phyloP scores from a whole-genome alignment of 306 rosid species.

The Astragalus glycyphyllos region DNA sequence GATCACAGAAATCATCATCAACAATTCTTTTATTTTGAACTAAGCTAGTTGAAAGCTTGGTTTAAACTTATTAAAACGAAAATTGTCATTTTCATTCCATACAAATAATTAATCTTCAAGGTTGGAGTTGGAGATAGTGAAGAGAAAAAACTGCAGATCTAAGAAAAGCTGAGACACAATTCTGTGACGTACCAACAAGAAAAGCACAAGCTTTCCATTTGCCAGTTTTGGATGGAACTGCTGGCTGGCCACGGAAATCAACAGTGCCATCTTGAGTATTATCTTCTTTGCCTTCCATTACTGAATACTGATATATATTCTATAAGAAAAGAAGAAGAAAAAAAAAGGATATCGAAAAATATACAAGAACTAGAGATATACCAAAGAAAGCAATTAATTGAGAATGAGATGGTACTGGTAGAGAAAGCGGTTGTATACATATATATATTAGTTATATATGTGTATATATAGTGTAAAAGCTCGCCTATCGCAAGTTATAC shows the following conservation, averaged over 20 bases:
- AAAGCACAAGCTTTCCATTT: slow-evolving; percentile 98
- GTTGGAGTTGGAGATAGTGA: neutral
- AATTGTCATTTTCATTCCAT: too few relatives aligned
- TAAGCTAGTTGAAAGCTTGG: neutral
- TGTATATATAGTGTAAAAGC: too few relatives aligned
- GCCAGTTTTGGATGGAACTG: slow-evolving; percentile 79
- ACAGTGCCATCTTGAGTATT: slow-evolving; percentile 81
- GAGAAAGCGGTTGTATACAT: slow-evolving; percentile 35
- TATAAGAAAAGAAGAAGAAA: neutral
- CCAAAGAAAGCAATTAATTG: slow-evolving; percentile 32
- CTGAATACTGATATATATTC: neutral
- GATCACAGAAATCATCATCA: too few relatives aligned
- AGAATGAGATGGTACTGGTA: slow-evolving; percentile 20
- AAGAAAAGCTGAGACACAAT: neutral
- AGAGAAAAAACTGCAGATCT: neutral
- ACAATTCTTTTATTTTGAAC: too few relatives aligned
- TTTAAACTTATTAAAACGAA: neutral
- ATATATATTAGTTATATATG: neutral
- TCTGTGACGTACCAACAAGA: slow-evolving; percentile 85
- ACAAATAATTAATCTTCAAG: too few relatives aligned
- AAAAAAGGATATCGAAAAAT: too few relatives aligned
- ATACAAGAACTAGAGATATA: too few relatives aligned
- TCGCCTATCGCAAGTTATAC: too few relatives aligned
- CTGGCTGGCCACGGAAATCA: slow-evolving; percentile 82
- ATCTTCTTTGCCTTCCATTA: slow-evolving; percentile 72